Evolutionary conservation across 352 stramenopile genomes (phyloP), one percentile per base, ranked within the genome.

Genomic region (Pythium dissimile): DNA sequence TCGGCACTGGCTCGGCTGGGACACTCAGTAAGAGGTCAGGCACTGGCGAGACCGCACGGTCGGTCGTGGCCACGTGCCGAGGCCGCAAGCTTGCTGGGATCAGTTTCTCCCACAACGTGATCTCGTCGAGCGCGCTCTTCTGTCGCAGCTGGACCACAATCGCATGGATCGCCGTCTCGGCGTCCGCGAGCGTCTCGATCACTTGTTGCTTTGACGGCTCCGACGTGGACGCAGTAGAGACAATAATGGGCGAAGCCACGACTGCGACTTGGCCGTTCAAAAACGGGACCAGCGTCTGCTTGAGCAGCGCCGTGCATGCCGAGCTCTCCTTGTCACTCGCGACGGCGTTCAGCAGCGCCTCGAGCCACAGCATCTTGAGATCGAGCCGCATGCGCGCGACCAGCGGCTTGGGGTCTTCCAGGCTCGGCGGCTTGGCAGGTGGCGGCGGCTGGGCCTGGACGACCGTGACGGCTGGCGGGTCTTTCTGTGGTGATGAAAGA

Each of bases 291-390:
- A 87, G 54, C 18, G 72, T 64, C 26, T 87, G 72, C 21, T 77
- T 73, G 2, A 89, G 59, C 56, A 77, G 76, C 32, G 60, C 34
- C 21, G 79, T 68, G n/a, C 71, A 71, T 8, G 64, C 67, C 12
- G 73, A 84, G 9, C 56, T 66, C 28, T 85, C 77, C 1, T 66
- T 66, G 26, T 86, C 78, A 1, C 27, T 74, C 13, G 71, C 31
- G 3, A 89, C 54, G 1, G 52, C 59, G 0, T 73, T 54, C 27
- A 89, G 31, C 24, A 88, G 54, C 15, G 63, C 65, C 9, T 91
- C 75, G 28, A 89, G 51, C 80, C 80, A 89, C 6, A 62, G 58
- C 46, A 91, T 75, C 38, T 89, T 91, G 41, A 73, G 21, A n/a
- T 88, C 70, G 7, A 77, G 48, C 18, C 62, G 67, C 76, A 88